These are phyloP conservation scores for Ilyonectria mors-panacis DNA, from an alignment of 2,329 filamentous ascomycete species.

Conservation along the genomic window DNA sequence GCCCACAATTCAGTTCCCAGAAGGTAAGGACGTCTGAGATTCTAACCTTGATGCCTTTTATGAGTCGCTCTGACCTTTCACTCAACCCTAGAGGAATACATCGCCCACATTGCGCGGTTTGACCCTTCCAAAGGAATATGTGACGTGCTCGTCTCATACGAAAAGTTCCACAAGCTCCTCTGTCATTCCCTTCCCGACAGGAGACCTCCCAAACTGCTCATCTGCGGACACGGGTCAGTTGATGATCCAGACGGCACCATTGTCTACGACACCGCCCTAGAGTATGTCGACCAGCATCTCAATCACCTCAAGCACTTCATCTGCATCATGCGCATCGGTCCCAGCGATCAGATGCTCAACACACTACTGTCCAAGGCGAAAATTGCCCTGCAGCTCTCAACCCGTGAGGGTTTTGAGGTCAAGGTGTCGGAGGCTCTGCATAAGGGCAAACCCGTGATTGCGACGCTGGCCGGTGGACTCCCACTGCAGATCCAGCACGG, in stretches of 20 bases:
- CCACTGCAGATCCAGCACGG: constrained; percentile 82
- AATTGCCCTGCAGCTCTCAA: constrained; percentile 84
- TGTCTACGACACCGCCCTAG: constrained; percentile 73
- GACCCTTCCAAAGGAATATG: constrained; percentile 88
- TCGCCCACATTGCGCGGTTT: constrained; percentile 85
- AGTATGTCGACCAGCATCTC: constrained; percentile 76
- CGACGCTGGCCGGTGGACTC: constrained; percentile 81
- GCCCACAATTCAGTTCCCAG: not conserved
- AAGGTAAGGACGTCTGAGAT: too few relatives aligned
- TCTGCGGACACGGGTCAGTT: constrained; percentile 86
- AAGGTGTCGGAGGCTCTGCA: constrained; percentile 89
- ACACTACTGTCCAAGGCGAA: constrained; percentile 80
- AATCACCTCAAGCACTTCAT: constrained; percentile 73
- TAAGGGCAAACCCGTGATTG: constrained; percentile 84
- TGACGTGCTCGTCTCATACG: constrained; percentile 82
- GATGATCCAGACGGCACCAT: constrained; percentile 83
- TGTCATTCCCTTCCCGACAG: too few relatives aligned
- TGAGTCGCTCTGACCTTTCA: too few relatives aligned
- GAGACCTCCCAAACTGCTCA: constrained; percentile 68
- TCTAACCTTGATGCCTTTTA: too few relatives aligned
- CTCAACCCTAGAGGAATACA: constrained; percentile 65
- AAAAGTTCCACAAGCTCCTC: constrained; percentile 78
- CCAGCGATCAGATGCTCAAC: constrained; percentile 86
- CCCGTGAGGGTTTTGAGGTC: constrained; percentile 86
- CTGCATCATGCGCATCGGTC: constrained; percentile 82